Evolutionary conservation across 164 flowering plant genomes (phyloP).

Genomic region (Nelumbo lutea): DNA sequence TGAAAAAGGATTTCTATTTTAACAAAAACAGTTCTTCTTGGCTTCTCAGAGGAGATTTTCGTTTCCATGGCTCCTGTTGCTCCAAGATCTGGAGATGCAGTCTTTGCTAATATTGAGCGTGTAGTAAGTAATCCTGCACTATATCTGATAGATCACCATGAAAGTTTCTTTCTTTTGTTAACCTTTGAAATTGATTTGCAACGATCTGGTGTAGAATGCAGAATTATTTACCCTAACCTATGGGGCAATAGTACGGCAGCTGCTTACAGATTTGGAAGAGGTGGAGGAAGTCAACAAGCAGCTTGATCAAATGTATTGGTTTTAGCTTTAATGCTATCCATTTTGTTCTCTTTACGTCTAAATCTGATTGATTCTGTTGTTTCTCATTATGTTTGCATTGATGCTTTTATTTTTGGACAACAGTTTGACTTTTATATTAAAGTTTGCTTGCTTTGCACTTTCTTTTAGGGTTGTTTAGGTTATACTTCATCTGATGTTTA

Average conservation of each 20-base stretch:
- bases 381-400: background rate
- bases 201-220: constrained; percentile 47
- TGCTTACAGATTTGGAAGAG: constrained; percentile 90
- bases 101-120: constrained; percentile 70
- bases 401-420: too few relatives aligned
- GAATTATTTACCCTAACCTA: constrained; percentile 94
- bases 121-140: constrained; percentile 36
- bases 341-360: background rate
- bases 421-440: too few relatives aligned
- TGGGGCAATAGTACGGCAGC: constrained; percentile 85
- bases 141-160: background rate
- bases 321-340: background rate
- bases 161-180: background rate
- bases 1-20: background rate
- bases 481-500: too few relatives aligned
- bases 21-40: background rate
- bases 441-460: too few relatives aligned
- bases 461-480: too few relatives aligned
- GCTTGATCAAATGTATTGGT: constrained; percentile 80
- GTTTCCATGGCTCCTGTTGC: constrained; percentile 56
- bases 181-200: background rate
- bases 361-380: background rate
- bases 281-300: constrained; percentile 95
- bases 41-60: background rate
- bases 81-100: constrained; percentile 87